Evolutionary conservation across 2,329 filamentous ascomycete species (phyloP).

Genomic region (Ophiostoma ips): DNA sequence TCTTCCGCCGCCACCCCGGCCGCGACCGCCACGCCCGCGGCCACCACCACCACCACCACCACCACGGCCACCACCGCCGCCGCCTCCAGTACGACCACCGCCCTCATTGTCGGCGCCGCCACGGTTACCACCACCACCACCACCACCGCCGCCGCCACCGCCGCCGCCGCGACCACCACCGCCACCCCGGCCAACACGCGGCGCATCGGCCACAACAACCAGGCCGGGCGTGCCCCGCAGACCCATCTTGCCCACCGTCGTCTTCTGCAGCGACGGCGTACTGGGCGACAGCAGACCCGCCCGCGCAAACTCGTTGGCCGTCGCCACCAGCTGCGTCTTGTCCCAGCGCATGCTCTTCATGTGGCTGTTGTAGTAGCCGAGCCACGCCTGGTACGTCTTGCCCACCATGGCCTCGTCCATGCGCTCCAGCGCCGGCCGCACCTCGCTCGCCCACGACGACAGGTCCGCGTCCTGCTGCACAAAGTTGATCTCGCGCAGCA

Average conservation of each 20-base stretch:
- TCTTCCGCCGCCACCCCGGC: neutral
- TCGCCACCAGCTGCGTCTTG: conserved; percentile 30
- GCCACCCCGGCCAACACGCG: conserved; percentile 13
- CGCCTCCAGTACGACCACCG: neutral
- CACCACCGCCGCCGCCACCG: neutral
- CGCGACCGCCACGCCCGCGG: neutral
- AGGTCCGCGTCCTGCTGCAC: conserved; percentile 32
- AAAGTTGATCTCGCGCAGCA: conserved; percentile 41
- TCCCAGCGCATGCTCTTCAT: conserved; percentile 30
- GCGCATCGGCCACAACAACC: conserved; percentile 29
- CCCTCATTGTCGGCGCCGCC: neutral
- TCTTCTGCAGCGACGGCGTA: conserved; percentile 32
- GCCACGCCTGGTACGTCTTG: conserved; percentile 42
- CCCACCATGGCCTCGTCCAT: conserved; percentile 32
- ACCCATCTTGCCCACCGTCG: conserved; percentile 42
- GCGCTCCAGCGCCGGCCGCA: conserved; percentile 25
- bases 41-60: neutral
- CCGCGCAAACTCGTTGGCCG: conserved; percentile 37
- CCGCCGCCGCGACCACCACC: conserved; percentile 5
- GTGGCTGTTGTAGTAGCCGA: conserved; percentile 41
- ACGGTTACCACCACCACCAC: conserved; percentile 8
- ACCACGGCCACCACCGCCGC: neutral
- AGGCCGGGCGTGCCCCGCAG: conserved; percentile 37
- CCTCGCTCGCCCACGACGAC: conserved; percentile 22
- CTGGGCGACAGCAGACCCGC: conserved; percentile 33